A percentile compares a stretch with the other conserved stretches of the same genome.
Conservation (phyloP, 306 rosid genomes). For the Vigna reflexopilosa region DNA sequence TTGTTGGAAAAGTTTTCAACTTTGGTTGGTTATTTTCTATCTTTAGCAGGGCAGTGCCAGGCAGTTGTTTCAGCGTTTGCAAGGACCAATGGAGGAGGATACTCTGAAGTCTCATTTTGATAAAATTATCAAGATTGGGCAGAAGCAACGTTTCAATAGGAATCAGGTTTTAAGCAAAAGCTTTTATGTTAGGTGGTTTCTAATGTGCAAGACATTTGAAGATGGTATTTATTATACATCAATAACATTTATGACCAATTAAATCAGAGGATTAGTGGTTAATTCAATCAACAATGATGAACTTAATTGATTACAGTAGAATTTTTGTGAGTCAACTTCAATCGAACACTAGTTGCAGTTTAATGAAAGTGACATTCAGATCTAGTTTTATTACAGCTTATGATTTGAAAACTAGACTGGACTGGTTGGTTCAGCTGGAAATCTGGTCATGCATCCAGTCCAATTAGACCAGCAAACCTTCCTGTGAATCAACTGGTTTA, state of each 20-base stretch:
- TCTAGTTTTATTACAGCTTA: background rate
- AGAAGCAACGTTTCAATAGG: conserved; percentile 72
- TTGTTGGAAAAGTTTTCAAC: conserved; percentile 34
- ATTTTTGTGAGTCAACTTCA: background rate
- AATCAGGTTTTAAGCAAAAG: conserved; percentile 75
- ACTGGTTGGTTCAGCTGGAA: too few relatives aligned
- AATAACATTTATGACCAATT: conserved; percentile 4
- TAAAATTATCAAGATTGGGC: conserved; percentile 90
- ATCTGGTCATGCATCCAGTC: too few relatives aligned
- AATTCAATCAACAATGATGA: conserved; percentile 9
- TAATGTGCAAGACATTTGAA: conserved; percentile 26
- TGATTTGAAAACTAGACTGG: too few relatives aligned
- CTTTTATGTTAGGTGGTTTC: conserved; percentile 16
- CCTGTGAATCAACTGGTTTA: too few relatives aligned
- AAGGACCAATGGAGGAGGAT: conserved; percentile 98
- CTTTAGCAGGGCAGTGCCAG: conserved; percentile 96
- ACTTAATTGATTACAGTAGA: background rate
- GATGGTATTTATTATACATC: background rate
- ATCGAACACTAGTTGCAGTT: conserved; percentile 21
- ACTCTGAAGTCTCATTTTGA: conserved; percentile 93
- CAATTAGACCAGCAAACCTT: too few relatives aligned
- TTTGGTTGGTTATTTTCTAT: conserved; percentile 43
- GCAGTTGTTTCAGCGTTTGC: conserved; percentile 94
- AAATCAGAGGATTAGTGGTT: conserved; percentile 29
- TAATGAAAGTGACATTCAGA: conserved; percentile 12